Conservation (phyloP, 2,329 filamentous ascomycete species). For the Ceratocystis cacaofunesta region DNA sequence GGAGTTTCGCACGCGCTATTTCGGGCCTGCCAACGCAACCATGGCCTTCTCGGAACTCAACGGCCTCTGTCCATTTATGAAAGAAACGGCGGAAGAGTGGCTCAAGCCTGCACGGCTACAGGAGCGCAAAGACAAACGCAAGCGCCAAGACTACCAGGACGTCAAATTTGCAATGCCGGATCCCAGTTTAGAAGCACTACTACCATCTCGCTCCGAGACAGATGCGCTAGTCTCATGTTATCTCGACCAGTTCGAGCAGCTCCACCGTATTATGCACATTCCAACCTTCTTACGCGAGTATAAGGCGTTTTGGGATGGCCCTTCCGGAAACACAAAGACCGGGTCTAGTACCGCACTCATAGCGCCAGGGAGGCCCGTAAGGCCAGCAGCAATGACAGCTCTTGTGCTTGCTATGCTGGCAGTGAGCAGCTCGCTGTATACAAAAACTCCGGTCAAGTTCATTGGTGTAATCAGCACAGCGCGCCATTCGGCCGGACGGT, state of each 20-base stretch:
- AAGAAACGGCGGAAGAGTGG: conserved; percentile 47
- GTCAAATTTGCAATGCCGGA: conserved; percentile 34
- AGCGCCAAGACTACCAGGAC: conserved; percentile 38
- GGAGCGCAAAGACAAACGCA: conserved; percentile 39
- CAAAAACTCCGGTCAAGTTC: conserved; percentile 37
- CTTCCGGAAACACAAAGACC: conserved; percentile 19
- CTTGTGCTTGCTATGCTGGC: conserved; percentile 45
- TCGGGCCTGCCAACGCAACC: conserved; percentile 45
- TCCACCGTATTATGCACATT: conserved; percentile 44
- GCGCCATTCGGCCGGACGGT: conserved; percentile 39
- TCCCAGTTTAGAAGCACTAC: conserved; percentile 34
- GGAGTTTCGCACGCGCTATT: conserved; percentile 45
- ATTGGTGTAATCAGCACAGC: conserved; percentile 41
- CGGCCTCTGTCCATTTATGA: conserved; percentile 46
- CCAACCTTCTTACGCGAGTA: conserved; percentile 44
- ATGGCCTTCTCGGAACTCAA: conserved; percentile 45
- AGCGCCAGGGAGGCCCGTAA: conserved; percentile 20
- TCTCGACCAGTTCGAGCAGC: conserved; percentile 40
- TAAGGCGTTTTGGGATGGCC: conserved; percentile 37
- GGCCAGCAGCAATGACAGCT: conserved; percentile 40
- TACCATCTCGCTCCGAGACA: conserved; percentile 34
- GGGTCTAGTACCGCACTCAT: background rate
- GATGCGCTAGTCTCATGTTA: conserved; percentile 37
- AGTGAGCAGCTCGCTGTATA: conserved; percentile 42
- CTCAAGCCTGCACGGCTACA: conserved; percentile 42